Evolutionary conservation across 2,329 filamentous ascomycete species (phyloP), one percentile per base, ranked within the genome.

Genomic region (Clonostachys rosea): DNA sequence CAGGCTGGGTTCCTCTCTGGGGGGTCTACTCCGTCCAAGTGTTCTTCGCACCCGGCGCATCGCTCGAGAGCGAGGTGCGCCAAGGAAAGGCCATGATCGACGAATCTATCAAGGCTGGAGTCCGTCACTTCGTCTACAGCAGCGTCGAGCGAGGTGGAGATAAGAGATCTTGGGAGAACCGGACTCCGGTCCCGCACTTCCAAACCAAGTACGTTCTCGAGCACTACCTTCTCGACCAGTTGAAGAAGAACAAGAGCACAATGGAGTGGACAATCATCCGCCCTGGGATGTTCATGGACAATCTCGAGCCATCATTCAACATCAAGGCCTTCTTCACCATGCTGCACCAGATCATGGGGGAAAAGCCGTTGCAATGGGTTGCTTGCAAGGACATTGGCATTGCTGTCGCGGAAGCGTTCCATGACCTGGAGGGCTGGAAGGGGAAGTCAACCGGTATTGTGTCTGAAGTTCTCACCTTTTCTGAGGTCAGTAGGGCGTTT

Each of bases 211-310:
- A 76, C 52, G 59, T 71, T 30, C 79, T 84, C 53, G 81, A 85
- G 59, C 61, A 76, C 43, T 70, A 84, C 48, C 67, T 85, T 12
- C 58, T 71, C 8, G 65, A 73, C 4, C 41, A 43, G 16, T 62
- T 63, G 20, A 54, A 58, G 10, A 64, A 62, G 12, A 64, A 64
- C 2, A 63, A 65, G 0, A 60, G 49, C 24, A 34, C 54, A 1
- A 79, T 81, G 76, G 65, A 63, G 3, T 84, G 74, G 67, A 81
- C 78, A 0, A 76, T 84, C 45, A 64, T 84, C 2, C 71, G 79
- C 0, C 81, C 80, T 0, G 72, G 75, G 0, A 76, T 74, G 0
- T 85, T 84, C 61, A 74, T 81, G 59, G 79, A 84, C 2, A 74
- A 74, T 55, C 47, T 64, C n/a, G 50, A 49, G 1, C 47, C 56